Percentiles rank a stretch among this genome's conserved stretches.
Conservation (phyloP, 305 asterid species). For the Fraxinus latifolia region DNA sequence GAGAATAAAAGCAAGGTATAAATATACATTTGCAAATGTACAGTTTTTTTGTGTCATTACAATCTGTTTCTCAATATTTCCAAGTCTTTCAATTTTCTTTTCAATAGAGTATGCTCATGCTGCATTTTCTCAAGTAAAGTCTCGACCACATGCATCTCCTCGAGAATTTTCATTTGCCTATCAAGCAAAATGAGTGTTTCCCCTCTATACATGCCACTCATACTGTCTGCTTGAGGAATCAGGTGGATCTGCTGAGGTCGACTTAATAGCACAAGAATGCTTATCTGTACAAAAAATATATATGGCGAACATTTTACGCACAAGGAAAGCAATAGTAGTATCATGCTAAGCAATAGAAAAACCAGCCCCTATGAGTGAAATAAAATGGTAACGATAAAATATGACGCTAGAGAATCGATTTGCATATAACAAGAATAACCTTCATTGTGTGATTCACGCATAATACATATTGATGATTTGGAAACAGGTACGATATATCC, state of each 20-base stretch:
- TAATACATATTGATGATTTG: background rate
- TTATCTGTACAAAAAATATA: conserved; percentile 40
- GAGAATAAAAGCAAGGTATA: no score
- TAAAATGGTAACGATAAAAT: background rate
- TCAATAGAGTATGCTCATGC: conserved; percentile 53
- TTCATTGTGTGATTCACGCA: background rate
- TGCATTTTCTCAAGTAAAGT: conserved; percentile 64
- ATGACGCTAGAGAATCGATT: background rate
- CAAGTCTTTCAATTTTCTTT: conserved; percentile 52
- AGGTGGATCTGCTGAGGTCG: conserved; percentile 79
- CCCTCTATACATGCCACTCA: conserved; percentile 27
- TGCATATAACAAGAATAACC: background rate
- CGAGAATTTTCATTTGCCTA: conserved; percentile 60
- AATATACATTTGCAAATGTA: conserved; percentile 13
- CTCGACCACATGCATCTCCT: conserved; percentile 76
- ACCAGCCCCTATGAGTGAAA: background rate
- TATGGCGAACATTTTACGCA: background rate
- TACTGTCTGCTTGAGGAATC: conserved; percentile 54
- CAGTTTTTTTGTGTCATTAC: conserved; percentile 21
- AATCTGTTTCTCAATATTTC: conserved; percentile 51
- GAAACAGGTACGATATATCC: background rate
- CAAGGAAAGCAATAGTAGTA: background rate
- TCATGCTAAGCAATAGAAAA: background rate
- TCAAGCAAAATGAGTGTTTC: conserved; percentile 42
- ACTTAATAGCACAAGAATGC: conserved; percentile 74